Conservation (phyloP, 306 rosid genomes). For the Ziziphus jujuba region DNA sequence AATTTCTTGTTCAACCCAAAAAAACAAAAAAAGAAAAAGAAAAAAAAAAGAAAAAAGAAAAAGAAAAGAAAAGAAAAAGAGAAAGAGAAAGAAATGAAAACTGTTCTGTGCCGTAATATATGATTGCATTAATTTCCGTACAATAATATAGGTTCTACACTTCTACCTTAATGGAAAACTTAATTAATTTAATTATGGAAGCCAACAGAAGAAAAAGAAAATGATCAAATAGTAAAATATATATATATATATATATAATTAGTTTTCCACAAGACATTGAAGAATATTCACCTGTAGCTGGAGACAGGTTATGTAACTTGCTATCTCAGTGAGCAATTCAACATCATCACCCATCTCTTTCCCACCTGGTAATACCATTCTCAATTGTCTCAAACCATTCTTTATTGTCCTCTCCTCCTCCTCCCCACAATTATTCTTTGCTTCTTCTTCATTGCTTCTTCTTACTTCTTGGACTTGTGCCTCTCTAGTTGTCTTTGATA, state of each 20-base stretch:
- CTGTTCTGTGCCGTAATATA: no score
- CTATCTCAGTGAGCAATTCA: conserved; percentile 46
- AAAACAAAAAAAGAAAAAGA: no score
- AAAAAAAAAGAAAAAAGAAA: no score
- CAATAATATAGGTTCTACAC: no score
- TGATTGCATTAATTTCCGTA: no score
- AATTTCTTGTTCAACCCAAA: no score
- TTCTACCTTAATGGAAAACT: no score
- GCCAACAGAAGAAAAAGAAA: not conserved
- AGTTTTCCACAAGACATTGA: conserved; percentile 38
- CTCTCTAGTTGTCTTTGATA: not conserved
- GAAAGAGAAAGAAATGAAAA: no score
- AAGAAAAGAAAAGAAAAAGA: no score
- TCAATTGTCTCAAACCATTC: conserved; percentile 28
- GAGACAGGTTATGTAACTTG: conserved; percentile 62
- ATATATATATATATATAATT: not conserved
- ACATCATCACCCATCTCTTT: conserved; percentile 37
- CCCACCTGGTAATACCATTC: conserved; percentile 63
- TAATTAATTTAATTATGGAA: no score
- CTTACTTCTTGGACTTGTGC: not conserved
- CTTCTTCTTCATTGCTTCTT: not conserved
- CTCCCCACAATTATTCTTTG: conserved; percentile 12
- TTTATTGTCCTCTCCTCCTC: conserved; percentile 30
- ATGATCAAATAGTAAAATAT: no score
- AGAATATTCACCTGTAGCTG: conserved; percentile 69